phyloP scores from a whole-genome alignment of 305 asterid species.

The Striga hermonthica region DNA sequence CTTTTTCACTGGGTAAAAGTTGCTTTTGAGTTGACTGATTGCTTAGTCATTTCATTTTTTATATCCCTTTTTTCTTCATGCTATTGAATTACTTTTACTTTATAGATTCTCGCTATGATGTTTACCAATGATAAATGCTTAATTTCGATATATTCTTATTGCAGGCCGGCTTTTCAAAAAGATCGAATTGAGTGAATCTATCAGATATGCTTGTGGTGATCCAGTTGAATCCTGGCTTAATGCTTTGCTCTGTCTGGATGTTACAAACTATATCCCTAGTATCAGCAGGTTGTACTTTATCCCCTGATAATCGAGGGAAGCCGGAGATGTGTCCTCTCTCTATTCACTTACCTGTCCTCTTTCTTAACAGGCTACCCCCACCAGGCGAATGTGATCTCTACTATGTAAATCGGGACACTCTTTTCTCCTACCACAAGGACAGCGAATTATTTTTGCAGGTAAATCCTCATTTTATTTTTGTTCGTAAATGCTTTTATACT shows the following conservation, averaged over 20 bases:
- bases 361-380: conserved; percentile 57
- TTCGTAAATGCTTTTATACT: conserved; percentile 9
- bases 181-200: conserved; percentile 79
- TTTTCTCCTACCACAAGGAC: conserved; percentile 84
- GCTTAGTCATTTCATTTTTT: neutral
- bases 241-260: conserved; percentile 81
- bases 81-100: neutral
- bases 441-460: conserved; percentile 94
- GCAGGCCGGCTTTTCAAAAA: conserved; percentile 79
- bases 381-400: conserved; percentile 84
- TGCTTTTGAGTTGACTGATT: conserved; percentile 7
- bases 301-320: conserved; percentile 19
- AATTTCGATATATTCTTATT: conserved; percentile 25
- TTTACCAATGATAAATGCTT: conserved; percentile 25
- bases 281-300: conserved; percentile 57
- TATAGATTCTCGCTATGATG: conserved; percentile 14
- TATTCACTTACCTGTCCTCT: conserved; percentile 23
- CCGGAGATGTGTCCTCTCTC: conserved; percentile 11
- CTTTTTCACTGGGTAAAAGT: conserved; percentile 17
- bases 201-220: conserved; percentile 96
- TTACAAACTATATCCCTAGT: conserved; percentile 56
- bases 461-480: conserved; percentile 15
- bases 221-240: conserved; percentile 89
- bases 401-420: conserved; percentile 90
- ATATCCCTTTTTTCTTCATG: conserved; percentile 10